A percentile compares a stretch with the other conserved stretches of the same genome.
phyloP scores from a whole-genome alignment of 2,329 filamentous ascomycete genomes.

The Verticillium klebahnii region DNA sequence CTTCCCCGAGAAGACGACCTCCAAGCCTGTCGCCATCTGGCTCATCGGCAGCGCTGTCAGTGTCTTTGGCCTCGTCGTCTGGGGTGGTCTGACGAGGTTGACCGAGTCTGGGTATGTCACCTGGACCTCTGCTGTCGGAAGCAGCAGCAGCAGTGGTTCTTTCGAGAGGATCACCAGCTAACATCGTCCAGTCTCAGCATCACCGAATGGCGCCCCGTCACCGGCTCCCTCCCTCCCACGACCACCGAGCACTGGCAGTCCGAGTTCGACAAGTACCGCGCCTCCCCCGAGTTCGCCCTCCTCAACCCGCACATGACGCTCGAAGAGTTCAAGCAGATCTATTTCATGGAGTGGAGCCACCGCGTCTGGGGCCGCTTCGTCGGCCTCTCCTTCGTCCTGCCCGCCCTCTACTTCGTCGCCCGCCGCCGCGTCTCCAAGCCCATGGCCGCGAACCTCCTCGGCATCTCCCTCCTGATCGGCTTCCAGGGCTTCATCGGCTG shows the following conservation, averaged over 20 bases:
- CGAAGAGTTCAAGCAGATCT: constrained; percentile 95
- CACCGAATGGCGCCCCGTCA: constrained; percentile 97
- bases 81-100: constrained; percentile 86
- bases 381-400: constrained; percentile 82
- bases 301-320: constrained; percentile 92
- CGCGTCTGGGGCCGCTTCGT: constrained; percentile 91
- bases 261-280: constrained; percentile 88
- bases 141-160: no score
- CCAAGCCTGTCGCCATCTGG: constrained; percentile 84
- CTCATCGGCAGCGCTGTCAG: constrained; percentile 84
- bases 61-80: constrained; percentile 95
- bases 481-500: constrained; percentile 95
- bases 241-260: constrained; percentile 79
- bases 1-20: constrained; percentile 60
- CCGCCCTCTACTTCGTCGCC: constrained; percentile 82
- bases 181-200: constrained; percentile 70
- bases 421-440: constrained; percentile 70
- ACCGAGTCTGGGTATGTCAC: constrained; percentile 83
- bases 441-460: constrained; percentile 73
- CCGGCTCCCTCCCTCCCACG: constrained; percentile 81
- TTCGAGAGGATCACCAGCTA: not conserved
- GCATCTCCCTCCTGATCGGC: constrained; percentile 84
- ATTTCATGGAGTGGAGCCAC: constrained; percentile 99
- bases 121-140: no score
- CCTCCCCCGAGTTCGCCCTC: constrained; percentile 86